Conservation (phyloP, 306 rosid genomes). For the Leucaena leucocephala region DNA sequence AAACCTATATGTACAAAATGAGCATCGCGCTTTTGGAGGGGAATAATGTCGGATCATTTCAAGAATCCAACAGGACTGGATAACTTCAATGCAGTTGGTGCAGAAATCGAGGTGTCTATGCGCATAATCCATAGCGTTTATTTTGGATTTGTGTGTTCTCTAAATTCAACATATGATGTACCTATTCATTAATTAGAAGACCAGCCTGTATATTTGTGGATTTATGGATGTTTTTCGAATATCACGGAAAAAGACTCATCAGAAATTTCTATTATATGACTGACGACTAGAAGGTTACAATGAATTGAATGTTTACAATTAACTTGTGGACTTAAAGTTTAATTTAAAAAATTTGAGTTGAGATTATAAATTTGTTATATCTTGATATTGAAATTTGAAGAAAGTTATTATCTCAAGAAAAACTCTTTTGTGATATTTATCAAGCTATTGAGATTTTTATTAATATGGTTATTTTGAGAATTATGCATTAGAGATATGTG, state of each 20-base stretch:
- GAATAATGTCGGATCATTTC: constrained; percentile 14
- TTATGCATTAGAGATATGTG: no score
- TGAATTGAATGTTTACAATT: no score
- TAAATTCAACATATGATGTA: neutral
- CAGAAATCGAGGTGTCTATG: neutral
- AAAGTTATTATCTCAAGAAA: no score
- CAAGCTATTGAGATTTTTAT: no score
- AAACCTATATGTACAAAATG: constrained; percentile 13
- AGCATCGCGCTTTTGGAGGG: neutral
- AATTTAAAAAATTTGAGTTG: no score
- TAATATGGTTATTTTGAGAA: no score
- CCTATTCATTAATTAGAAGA: neutral
- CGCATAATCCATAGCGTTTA: constrained; percentile 3
- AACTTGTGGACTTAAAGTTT: no score
- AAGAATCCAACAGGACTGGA: constrained; percentile 2
- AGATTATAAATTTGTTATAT: no score
- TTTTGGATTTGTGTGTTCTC: neutral
- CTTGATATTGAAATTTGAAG: no score
- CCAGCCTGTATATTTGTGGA: neutral
- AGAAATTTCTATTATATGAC: neutral
- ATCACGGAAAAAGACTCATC: neutral
- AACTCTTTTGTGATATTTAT: no score
- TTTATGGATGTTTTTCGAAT: neutral
- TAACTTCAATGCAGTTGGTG: neutral
- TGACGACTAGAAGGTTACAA: neutral